Percentiles rank a stretch among this genome's conserved stretches.
Conservation (phyloP, 257 asterid genomes). For the Handroanthus guayacan region DNA sequence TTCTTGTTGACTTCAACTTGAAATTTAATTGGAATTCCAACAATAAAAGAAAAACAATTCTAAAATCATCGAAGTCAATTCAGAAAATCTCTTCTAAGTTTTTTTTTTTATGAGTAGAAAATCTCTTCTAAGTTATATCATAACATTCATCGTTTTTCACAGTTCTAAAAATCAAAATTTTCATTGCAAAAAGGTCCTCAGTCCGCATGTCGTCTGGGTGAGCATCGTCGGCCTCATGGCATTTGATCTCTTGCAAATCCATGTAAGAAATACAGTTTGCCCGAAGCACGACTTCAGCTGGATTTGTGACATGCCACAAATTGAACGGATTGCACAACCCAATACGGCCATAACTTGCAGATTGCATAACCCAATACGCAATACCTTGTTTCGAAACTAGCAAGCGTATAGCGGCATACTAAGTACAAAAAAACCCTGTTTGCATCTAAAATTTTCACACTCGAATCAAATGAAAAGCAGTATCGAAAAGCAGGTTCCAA, state of each 20-base stretch:
- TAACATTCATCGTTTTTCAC: too few relatives aligned
- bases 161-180: too few relatives aligned
- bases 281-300: neutral
- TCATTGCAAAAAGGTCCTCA: neutral
- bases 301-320: too few relatives aligned
- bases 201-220: too few relatives aligned
- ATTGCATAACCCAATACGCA: neutral
- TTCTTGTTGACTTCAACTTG: neutral
- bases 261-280: neutral
- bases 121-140: too few relatives aligned
- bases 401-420: conserved; percentile 4
- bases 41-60: too few relatives aligned
- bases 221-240: too few relatives aligned
- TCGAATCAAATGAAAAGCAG: neutral
- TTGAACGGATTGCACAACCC: neutral
- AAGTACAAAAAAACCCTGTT: conserved; percentile 4
- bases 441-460: neutral
- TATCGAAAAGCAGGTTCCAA: neutral
- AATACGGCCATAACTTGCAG: neutral
- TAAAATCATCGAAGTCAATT: too few relatives aligned
- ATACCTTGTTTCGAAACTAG: neutral
- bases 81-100: too few relatives aligned
- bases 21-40: neutral
- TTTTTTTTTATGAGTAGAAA: too few relatives aligned
- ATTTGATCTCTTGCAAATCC: neutral